phyloP scores from a whole-genome alignment of 2,329 filamentous ascomycete genomes.

The Xylaria sp. region DNA sequence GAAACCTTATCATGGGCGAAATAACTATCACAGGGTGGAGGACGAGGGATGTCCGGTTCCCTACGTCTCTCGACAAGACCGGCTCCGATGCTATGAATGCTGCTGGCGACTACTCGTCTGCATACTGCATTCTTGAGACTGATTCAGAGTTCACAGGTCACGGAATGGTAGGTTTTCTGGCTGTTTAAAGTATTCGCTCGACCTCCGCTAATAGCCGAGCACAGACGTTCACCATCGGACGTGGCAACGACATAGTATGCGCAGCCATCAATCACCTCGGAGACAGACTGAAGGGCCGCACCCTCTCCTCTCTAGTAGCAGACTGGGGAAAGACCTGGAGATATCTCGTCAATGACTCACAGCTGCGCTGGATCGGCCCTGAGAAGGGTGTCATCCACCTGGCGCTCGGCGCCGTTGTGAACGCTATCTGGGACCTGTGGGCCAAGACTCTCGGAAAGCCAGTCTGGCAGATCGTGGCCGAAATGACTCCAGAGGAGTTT shows the following conservation, averaged over 20 bases:
- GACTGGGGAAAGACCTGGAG: slow-evolving; percentile 92
- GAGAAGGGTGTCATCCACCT: slow-evolving; percentile 96
- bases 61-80: slow-evolving; percentile 95
- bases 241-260: slow-evolving; percentile 92
- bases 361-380: slow-evolving; percentile 91
- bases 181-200: not conserved
- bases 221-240: slow-evolving; percentile 80
- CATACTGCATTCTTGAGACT: slow-evolving; percentile 91
- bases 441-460: slow-evolving; percentile 85
- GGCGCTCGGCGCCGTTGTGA: slow-evolving; percentile 85
- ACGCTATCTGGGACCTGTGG: slow-evolving; percentile 96
- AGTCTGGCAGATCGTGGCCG: slow-evolving; percentile 87
- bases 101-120: slow-evolving; percentile 88
- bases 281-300: slow-evolving; percentile 75
- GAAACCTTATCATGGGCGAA: slow-evolving; percentile 50
- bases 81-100: slow-evolving; percentile 97
- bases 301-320: slow-evolving; percentile 75
- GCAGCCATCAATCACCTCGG: slow-evolving; percentile 80
- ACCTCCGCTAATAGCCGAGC: slow-evolving; percentile 8
- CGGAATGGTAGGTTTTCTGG: slow-evolving; percentile 67
- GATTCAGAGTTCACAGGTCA: slow-evolving; percentile 74
- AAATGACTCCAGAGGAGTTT: slow-evolving; percentile 88
- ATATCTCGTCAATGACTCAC: slow-evolving; percentile 87
- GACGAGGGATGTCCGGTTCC: slow-evolving; percentile 77
- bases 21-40: slow-evolving; percentile 75